Conservation (phyloP, 2,329 filamentous ascomycete genomes). For the Fusarium udum region DNA sequence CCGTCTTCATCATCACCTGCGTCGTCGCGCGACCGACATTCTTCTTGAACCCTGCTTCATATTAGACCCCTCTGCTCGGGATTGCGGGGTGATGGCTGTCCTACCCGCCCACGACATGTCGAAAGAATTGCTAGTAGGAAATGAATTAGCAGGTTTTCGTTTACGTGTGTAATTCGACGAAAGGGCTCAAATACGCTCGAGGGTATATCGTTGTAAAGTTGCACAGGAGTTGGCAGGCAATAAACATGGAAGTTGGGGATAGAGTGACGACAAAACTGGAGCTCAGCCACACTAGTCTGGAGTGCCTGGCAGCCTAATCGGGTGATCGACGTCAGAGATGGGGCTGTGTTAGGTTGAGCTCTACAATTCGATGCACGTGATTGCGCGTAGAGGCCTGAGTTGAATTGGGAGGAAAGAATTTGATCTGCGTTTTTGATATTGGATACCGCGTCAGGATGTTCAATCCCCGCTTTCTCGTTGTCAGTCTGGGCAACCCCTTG, state of each 20-base stretch:
- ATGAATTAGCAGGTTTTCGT: slow-evolving; percentile 6
- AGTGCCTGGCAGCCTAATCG: slow-evolving; percentile 42
- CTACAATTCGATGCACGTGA: slow-evolving; percentile 42
- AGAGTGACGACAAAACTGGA: slow-evolving; percentile 46
- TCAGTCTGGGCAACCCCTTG: slow-evolving; percentile 87
- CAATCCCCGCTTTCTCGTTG: slow-evolving; percentile 72
- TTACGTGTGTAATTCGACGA: slow-evolving; percentile 8
- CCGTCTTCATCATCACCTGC: slow-evolving; percentile 99
- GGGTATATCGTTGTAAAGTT: slow-evolving; percentile 29
- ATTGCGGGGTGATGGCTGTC: slow-evolving; percentile 44
- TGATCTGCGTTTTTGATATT: slow-evolving; percentile 6
- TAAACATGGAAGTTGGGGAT: slow-evolving; percentile 35
- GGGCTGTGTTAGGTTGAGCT: slow-evolving; percentile 28
- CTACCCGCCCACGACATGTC: slow-evolving; percentile 78
- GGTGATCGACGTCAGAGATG: slow-evolving; percentile 46
- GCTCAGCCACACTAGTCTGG: slow-evolving; percentile 45
- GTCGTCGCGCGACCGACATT: slow-evolving; percentile 99
- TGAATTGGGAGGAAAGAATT: neutral
- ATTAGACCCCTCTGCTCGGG: slow-evolving; percentile 45
- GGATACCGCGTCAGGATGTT: slow-evolving; percentile 45
- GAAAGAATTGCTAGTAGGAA: slow-evolving; percentile 36
- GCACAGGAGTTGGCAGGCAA: slow-evolving; percentile 35
- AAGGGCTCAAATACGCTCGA: slow-evolving; percentile 25
- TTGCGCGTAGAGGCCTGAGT: slow-evolving; percentile 27
- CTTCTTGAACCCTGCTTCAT: slow-evolving; percentile 69